A percentile compares a stretch with the other conserved stretches of the same genome.
These are phyloP conservation scores for Periconia sp. DNA, from an alignment of 2,329 filamentous ascomycete genomes.

Conservation along the genomic window DNA sequence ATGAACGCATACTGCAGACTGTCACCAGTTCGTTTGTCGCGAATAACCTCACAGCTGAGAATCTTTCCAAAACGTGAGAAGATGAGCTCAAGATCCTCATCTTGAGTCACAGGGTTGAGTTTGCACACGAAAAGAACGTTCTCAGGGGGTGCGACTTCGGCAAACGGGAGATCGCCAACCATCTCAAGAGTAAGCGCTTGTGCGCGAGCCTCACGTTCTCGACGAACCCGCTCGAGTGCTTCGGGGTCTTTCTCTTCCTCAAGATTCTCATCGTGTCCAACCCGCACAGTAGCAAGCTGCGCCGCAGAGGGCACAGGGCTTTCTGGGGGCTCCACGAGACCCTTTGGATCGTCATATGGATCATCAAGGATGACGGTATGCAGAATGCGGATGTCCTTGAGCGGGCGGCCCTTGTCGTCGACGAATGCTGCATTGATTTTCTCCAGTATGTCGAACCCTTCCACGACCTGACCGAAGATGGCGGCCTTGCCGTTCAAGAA, in stretches of 20 bases:
- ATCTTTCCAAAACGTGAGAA: slow-evolving; percentile 97
- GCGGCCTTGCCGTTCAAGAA: slow-evolving; percentile 93
- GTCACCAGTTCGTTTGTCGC: slow-evolving; percentile 91
- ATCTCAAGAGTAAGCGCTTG: slow-evolving; percentile 96
- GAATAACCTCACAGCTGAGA: slow-evolving; percentile 92
- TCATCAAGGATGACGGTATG: slow-evolving; percentile 94
- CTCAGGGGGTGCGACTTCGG: slow-evolving; percentile 95
- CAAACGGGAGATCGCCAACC: slow-evolving; percentile 96
- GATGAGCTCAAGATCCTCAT: slow-evolving; percentile 92
- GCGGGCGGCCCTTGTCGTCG: slow-evolving; percentile 82
- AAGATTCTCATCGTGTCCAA: slow-evolving; percentile 85
- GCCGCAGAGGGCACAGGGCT: slow-evolving; percentile 83
- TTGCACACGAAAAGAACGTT: slow-evolving; percentile 99
- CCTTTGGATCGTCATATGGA: slow-evolving; percentile 82
- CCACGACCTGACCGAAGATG: slow-evolving; percentile 92
- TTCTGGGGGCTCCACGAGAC: slow-evolving; percentile 75
- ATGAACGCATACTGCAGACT: slow-evolving; percentile 98
- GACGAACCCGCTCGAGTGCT: slow-evolving; percentile 75
- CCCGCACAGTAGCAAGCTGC: slow-evolving; percentile 89
- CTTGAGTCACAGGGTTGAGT: slow-evolving; percentile 92
- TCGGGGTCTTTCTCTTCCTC: slow-evolving; percentile 82
- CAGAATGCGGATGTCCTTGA: slow-evolving; percentile 93
- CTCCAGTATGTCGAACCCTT: slow-evolving; percentile 92
- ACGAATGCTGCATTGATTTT: slow-evolving; percentile 91
- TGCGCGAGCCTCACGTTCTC: slow-evolving; percentile 88